Evolutionary conservation across 306 rosid genomes (phyloP).

Genomic region (Castanea crenata): DNA sequence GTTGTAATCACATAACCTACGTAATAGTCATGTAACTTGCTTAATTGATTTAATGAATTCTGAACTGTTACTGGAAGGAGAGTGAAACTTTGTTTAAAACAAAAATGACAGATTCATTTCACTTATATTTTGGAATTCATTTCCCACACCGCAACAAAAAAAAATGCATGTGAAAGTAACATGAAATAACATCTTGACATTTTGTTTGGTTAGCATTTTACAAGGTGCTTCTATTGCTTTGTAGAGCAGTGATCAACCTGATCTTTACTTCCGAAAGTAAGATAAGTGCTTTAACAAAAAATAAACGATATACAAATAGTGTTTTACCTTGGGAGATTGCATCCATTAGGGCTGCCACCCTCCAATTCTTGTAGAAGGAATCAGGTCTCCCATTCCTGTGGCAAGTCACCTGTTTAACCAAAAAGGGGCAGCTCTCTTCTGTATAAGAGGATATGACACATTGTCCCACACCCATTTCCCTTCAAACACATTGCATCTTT

Average conservation of each 20-base stretch:
- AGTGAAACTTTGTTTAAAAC: no score
- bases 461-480: conserved; percentile 95
- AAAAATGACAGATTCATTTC: no score
- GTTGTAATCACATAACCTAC: no score
- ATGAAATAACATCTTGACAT: no score
- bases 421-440: conserved; percentile 73
- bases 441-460: conserved; percentile 65
- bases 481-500: conserved; percentile 65
- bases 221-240: no score
- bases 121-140: no score
- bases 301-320: not conserved
- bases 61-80: no score
- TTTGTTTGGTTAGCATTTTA: no score
- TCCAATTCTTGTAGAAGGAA: conserved; percentile 83
- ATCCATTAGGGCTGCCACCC: conserved; percentile 85
- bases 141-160: no score
- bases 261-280: not conserved
- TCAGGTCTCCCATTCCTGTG: conserved; percentile 83
- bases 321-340: conserved; percentile 76
- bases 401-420: conserved; percentile 92
- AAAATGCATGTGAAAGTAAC: no score
- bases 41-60: no score
- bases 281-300: not conserved
- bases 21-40: no score
- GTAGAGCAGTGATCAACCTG: not conserved